Base-by-base conservation (phyloP, 108 stramenopile genomes). In the Chaetoceros muelleri region DNA sequence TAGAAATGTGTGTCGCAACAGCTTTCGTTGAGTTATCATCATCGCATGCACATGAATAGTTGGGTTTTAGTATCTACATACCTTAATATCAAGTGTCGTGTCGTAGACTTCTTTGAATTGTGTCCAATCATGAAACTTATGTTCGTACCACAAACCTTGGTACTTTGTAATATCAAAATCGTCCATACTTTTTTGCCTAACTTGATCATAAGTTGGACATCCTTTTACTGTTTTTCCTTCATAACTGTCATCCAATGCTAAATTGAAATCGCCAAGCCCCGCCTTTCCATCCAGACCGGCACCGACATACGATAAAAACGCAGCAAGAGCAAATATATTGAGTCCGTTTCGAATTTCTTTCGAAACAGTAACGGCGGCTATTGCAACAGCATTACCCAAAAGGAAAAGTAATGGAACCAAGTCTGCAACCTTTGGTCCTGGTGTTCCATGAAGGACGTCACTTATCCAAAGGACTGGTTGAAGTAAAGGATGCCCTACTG, bases 61-160 rank as follows among this genome's bases (percentile, higher is more conserved):
- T 26, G 1, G 5, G 3, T 2, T 51, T 69, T 66, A 51, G 53
- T 62, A 44, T 66, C 61, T 10, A 57, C 78, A 58, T 30, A 88
- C 61, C 65, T 84, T 84, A 60, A 94, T 94, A 66, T 76, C 88
- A 31, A 94, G 81, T 24, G 93, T 82, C 20, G 93, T 94, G 51
- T 94, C 93, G 30, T 94, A 94, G 0, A 94, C 93, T 59, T 94
- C 93, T 60, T 90, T 90, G 79, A 94, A 94, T 54, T 94, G 93
- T 22, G 93, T 94, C 86, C 86, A 94, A 48, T 94, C 93, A 66
- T 94, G 93, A 66, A 90, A 94, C 58, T 86, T 85, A 5, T 86
- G 84, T 52, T 93, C 92, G 57, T 93, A 93, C 93, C 93, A 94
- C 24, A 75, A 61, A 1, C 93, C 93, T 71, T 88, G 80, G 61